Base-by-base conservation (phyloP, 768 basidiomycete genomes). In the Serendipita sp. region DNA sequence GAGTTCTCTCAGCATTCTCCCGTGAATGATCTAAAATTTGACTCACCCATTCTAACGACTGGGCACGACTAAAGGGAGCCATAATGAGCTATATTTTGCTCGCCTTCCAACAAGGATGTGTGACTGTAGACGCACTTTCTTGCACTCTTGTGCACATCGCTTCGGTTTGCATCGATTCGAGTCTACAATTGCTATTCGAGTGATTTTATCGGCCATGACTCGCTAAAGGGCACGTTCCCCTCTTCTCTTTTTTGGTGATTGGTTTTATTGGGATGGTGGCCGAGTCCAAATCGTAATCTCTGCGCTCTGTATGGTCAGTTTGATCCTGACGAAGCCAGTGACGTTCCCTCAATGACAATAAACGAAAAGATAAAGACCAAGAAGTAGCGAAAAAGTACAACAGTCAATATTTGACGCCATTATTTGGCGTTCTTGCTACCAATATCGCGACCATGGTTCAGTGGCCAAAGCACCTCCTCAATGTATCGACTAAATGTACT, bases 71-170 rank as follows among this genome's bases (percentile, higher is more conserved):
- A 51, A 26, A 33, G 4, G 17, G 30, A 22, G 53, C 31, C 22
- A 26, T 33, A 11, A 65, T 17, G 58, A 50, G 38, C 26, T 44
- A 42, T 61, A 17, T 17, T 66, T 61, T 61, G 61, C n/a, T n/a
- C 34, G 34, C 22, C 22, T 28, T 22, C 53, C 53, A 58, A 9
- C 26, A 17, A n/a, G n/a, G n/a, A n/a, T n/a, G n/a, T n/a, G 17
- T 58, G 31, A 38, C 34, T 38, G 20, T 22, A 17, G 45, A 66
- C 70, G 38, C 66, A 86, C 90, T 79, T 97, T 95, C 81, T 95
- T 98, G 76, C 96, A 99, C 75, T 98, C 96, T 71, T 95, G 94
- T 26, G 93, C 88, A 68, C 91, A 93, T 75, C 90, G 79, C 74
- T 99, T 98, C 20, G 96, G 96, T 72, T 96, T 95, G 78, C 95